phyloP scores from a whole-genome alignment of 495 filamentous ascomycete species.

The Venustampulla echinocandica region DNA sequence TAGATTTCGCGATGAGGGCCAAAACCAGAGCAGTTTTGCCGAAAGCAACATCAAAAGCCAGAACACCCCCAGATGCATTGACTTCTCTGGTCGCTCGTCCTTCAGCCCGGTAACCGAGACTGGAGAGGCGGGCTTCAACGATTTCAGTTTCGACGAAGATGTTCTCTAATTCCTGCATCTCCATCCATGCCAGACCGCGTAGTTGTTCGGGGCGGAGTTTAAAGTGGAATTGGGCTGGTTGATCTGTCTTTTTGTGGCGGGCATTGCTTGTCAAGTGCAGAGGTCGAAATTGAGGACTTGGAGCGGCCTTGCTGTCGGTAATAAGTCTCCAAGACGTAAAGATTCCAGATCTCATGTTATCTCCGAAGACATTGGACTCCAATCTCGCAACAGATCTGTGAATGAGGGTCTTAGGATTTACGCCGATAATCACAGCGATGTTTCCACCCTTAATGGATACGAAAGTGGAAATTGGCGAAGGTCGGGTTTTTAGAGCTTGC shows the following conservation, averaged over 20 bases:
- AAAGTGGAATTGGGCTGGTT: constrained; percentile 35
- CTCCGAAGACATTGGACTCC: too few relatives aligned
- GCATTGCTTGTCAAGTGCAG: constrained; percentile 35
- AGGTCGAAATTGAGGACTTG: not conserved
- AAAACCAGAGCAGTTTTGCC: constrained; percentile 75
- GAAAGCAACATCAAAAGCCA: constrained; percentile 71
- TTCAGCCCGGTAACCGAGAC: constrained; percentile 54
- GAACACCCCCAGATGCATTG: constrained; percentile 54
- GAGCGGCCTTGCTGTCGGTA: not conserved
- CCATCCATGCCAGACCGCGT: constrained; percentile 60
- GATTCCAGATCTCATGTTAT: constrained; percentile 11
- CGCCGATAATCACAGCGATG: constrained; percentile 35
- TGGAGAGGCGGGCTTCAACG: constrained; percentile 53
- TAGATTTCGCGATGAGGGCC: constrained; percentile 45
- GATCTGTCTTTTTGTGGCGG: constrained; percentile 26
- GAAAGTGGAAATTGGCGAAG: constrained; percentile 38
- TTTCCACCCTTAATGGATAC: constrained; percentile 23
- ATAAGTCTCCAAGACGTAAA: constrained; percentile 18
- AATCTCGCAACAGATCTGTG: constrained; percentile 48
- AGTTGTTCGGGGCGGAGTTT: constrained; percentile 46
- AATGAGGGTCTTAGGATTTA: constrained; percentile 47
- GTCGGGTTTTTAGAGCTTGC: constrained; percentile 32
- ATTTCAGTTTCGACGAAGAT: constrained; percentile 56
- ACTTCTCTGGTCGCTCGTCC: constrained; percentile 44
- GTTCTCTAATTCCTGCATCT: constrained; percentile 43